Evolutionary conservation across 2,329 filamentous ascomycete genomes (phyloP).

Genomic region (Anisogramma anomala): DNA sequence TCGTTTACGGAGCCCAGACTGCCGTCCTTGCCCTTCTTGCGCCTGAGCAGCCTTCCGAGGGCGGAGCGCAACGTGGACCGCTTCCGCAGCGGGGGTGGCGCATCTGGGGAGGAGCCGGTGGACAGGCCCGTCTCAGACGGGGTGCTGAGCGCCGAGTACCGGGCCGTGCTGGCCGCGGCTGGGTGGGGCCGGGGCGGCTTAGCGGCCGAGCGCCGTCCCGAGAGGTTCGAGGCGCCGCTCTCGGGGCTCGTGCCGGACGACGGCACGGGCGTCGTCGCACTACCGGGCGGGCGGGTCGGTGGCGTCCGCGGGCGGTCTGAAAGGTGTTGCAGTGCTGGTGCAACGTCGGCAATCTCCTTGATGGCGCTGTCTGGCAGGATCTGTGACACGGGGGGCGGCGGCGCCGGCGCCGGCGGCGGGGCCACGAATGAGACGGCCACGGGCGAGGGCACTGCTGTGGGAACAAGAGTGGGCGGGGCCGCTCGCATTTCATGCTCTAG

Average conservation of each 20-base stretch:
- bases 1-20: slow-evolving; percentile 22
- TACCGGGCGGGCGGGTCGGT: slow-evolving; percentile 15
- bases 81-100: slow-evolving; percentile 41
- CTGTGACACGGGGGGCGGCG: slow-evolving; percentile 1
- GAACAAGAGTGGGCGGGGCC: slow-evolving; percentile 11
- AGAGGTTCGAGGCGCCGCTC: slow-evolving; percentile 8
- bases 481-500: slow-evolving; percentile 12
- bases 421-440: slow-evolving; percentile 3
- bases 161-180: slow-evolving; percentile 30
- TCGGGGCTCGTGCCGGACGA: slow-evolving; percentile 12
- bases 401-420: not conserved
- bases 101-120: slow-evolving; percentile 14
- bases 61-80: slow-evolving; percentile 47
- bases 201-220: slow-evolving; percentile 15
- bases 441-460: slow-evolving; percentile 8
- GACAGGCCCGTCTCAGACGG: slow-evolving; percentile 23
- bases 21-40: slow-evolving; percentile 36
- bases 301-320: slow-evolving; percentile 18
- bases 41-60: slow-evolving; percentile 46
- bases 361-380: slow-evolving; percentile 1
- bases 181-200: slow-evolving; percentile 26
- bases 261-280: slow-evolving; percentile 9
- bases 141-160: slow-evolving; percentile 39
- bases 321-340: slow-evolving; percentile 14
- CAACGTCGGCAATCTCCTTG: slow-evolving; percentile 15